Conservation (phyloP, 1,139 yeast species). For the Candida tropicalis region DNA sequence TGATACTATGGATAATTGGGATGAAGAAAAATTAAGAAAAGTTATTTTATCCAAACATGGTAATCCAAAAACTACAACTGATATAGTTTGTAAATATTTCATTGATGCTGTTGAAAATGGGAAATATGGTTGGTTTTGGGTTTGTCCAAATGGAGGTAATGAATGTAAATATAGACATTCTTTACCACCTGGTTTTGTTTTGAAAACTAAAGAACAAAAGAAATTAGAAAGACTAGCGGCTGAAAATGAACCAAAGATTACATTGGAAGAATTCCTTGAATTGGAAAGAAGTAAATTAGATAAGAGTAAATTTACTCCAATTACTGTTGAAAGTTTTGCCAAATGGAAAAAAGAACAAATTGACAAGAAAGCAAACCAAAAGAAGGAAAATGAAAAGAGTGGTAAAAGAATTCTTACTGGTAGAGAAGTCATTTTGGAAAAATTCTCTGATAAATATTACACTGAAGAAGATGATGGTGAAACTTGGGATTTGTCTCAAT, state of each 20-base stretch:
- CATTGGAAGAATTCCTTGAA: conserved; percentile 94
- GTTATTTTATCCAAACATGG: conserved; percentile 94
- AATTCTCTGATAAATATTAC: conserved; percentile 65
- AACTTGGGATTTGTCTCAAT: conserved; percentile 73
- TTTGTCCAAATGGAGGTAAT: conserved; percentile 92
- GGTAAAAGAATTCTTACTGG: conserved; percentile 66
- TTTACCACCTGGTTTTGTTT: conserved; percentile 94
- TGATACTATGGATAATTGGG: conserved; percentile 97
- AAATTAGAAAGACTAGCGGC: conserved; percentile 84
- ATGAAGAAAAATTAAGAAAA: conserved; percentile 86
- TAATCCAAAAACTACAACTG: conserved; percentile 91
- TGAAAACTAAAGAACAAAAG: conserved; percentile 96
- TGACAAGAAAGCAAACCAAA: conserved; percentile 62
- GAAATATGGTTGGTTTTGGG: conserved; percentile 99
- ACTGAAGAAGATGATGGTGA: conserved; percentile 55
- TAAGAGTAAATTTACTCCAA: conserved; percentile 77
- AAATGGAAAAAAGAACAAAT: conserved; percentile 80
- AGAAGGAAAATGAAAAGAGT: conserved; percentile 52
- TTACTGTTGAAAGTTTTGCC: conserved; percentile 78
- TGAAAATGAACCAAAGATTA: conserved; percentile 85
- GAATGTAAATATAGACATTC: conserved; percentile 95
- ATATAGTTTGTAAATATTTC: conserved; percentile 89
- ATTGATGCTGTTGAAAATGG: conserved; percentile 97
- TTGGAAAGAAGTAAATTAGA: conserved; percentile 89
- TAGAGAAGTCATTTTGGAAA: conserved; percentile 76